Base-by-base conservation (phyloP, 768 basidiomycete genomes). In the Auriculariales sp. region DNA sequence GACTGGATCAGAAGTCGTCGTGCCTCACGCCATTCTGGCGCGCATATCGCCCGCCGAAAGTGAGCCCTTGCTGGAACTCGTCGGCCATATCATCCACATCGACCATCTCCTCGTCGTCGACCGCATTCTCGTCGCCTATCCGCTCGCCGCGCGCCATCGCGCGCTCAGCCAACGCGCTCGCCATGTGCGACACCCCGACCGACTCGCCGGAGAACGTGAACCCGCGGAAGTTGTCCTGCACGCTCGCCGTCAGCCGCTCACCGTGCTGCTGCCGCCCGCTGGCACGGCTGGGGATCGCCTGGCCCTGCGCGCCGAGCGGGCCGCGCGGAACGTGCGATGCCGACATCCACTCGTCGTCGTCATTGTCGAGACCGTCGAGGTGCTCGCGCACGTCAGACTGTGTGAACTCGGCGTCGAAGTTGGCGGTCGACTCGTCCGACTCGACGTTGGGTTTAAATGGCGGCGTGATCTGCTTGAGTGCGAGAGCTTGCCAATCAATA, bases 341-440 rank as follows among this genome's bases (percentile, higher is more conserved):
- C 24, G 70, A 57, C n/a, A 60, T 61, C 28, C 59, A 79, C 29
- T 83, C 83, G 55, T 88, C 85, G 35, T 78, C 70, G 52, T 72
- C 71, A 22, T 60, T 71, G 30, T 57, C 58, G 31, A 73, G 62
- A 45, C 64, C 56, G 47, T 65, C 71, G 33, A 56, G 51, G 46
- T 73, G 74, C 53, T 88, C 80, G 14, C 81, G 75, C 47, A 97
- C 72, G 62, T 94, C 85, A n/a, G 89, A 84, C 24, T 79, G 75
- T 3, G 95, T 99, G 66, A 99, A 99, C 67, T 97, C 92, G 28
- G 91, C 88, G 63, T 99, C 95, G 61, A 99, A 99, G 70, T 97
- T 97, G 55, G 81, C 81, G n/a, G 90, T 91, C 14, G 85, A 90
- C 66, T 99, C 95, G 70, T 99, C 95, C 15, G 90, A 94, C 66